These are phyloP conservation scores for Trichophyton equinum DNA, from an alignment of 2,329 filamentous ascomycete species.

Conservation along the genomic window DNA sequence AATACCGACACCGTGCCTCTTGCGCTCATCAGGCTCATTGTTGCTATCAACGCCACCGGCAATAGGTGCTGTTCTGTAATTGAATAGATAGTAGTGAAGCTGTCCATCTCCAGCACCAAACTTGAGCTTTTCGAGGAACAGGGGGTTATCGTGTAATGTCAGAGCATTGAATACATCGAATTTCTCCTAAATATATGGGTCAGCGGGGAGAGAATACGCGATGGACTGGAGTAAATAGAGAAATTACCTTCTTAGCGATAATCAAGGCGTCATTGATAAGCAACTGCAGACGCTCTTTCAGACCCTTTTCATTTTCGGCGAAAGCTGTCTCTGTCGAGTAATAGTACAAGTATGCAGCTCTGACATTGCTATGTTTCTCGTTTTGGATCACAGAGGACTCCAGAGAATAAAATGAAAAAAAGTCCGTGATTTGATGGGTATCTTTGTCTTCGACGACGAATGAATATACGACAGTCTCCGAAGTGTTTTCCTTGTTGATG, in stretches of 20 bases:
- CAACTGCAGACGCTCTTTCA: constrained; percentile 68
- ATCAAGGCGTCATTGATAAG: constrained; percentile 78
- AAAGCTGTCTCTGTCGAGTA: constrained; percentile 80
- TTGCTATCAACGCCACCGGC: constrained; percentile 68
- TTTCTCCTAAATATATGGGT: constrained; percentile 39
- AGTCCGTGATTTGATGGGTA: constrained; percentile 79
- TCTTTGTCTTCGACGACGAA: constrained; percentile 71
- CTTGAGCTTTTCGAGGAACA: constrained; percentile 88
- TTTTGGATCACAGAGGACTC: constrained; percentile 85
- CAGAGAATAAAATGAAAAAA: constrained; percentile 92
- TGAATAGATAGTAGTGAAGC: constrained; percentile 94
- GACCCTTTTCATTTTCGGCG: constrained; percentile 38
- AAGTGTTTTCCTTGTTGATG: constrained; percentile 52
- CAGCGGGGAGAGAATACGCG: background rate
- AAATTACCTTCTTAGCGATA: constrained; percentile 59
- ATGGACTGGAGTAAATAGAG: constrained; percentile 1
- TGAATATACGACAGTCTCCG: constrained; percentile 80
- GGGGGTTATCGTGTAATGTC: constrained; percentile 80
- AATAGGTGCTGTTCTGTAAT: constrained; percentile 82
- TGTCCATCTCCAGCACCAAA: constrained; percentile 91
- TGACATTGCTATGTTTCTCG: constrained; percentile 62
- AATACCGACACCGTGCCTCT: constrained; percentile 76
- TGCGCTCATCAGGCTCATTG: constrained; percentile 64
- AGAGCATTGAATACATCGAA: constrained; percentile 98
- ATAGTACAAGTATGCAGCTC: constrained; percentile 93